Conservation (phyloP, 2,329 filamentous ascomycete species). For the Cordyceps tenuipes region DNA sequence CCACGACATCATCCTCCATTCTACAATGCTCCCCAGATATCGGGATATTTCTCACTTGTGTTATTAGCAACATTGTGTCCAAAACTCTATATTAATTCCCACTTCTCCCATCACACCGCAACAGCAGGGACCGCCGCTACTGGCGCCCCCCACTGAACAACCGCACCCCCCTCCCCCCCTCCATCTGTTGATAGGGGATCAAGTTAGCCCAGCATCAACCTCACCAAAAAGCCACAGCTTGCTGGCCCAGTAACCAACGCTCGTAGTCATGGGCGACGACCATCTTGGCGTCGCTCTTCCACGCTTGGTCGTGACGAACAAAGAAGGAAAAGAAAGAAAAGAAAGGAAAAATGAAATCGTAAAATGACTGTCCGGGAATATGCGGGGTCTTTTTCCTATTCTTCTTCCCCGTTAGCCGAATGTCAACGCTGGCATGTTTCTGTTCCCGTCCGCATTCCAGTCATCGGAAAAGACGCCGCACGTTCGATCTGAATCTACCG, state of each 20-base stretch:
- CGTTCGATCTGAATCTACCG: not conserved
- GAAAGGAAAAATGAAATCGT: not conserved
- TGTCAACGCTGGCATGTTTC: not conserved
- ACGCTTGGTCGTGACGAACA: not conserved
- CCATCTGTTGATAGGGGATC: not conserved
- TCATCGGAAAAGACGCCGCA: not conserved
- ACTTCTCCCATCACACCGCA: constrained; percentile 1
- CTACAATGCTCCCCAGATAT: not conserved
- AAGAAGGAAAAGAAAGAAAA: not conserved
- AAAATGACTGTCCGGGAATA: not conserved
- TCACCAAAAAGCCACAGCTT: too few relatives aligned
- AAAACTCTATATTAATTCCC: not conserved
- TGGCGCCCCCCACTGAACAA: not conserved
- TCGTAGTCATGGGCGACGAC: constrained; percentile 9
- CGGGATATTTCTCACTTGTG: not conserved
- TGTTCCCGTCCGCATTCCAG: constrained; percentile 3
- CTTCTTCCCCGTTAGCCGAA: not conserved
- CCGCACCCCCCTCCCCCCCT: not conserved
- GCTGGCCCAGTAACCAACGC: constrained; percentile 10
- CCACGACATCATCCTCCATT: not conserved
- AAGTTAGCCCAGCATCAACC: not conserved
- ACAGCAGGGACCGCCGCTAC: not conserved
- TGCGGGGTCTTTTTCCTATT: not conserved
- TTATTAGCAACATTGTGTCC: not conserved
- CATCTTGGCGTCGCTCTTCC: not conserved